These are phyloP conservation scores for Trichoderma gamsii DNA, from an alignment of 495 filamentous ascomycete genomes.

Conservation along the genomic window DNA sequence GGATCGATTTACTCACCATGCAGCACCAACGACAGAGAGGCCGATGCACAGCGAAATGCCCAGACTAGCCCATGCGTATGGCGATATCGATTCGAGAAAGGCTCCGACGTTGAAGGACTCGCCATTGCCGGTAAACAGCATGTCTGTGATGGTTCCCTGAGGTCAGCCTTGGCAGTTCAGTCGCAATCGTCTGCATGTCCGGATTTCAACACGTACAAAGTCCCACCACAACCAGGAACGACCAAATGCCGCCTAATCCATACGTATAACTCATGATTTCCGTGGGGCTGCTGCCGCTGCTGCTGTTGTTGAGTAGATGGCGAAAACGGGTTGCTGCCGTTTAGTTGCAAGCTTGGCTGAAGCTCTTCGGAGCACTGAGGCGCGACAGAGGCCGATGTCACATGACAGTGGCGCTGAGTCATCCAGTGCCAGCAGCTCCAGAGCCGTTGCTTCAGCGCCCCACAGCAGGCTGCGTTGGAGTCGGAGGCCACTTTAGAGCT, in stretches of 20 bases:
- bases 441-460: background rate
- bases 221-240: constrained; percentile 75
- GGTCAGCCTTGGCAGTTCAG: background rate
- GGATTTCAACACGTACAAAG: constrained; percentile 55
- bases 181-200: background rate
- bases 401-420: background rate
- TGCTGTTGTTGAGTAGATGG: background rate
- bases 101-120: constrained; percentile 95
- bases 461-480: background rate
- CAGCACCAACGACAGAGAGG: constrained; percentile 89
- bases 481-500: background rate
- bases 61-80: constrained; percentile 84
- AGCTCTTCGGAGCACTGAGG: constrained; percentile 1
- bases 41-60: constrained; percentile 95
- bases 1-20: constrained; percentile 62
- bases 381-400: constrained; percentile 10
- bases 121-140: constrained; percentile 94
- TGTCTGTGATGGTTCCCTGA: constrained; percentile 52
- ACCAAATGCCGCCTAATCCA: constrained; percentile 60
- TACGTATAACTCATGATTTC: constrained; percentile 54
- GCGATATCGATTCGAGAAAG: constrained; percentile 91
- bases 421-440: background rate
- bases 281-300: background rate
- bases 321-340: background rate
- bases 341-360: background rate